Base-by-base conservation (phyloP, 2,329 filamentous ascomycete species). In the Colletotrichum sp. region DNA sequence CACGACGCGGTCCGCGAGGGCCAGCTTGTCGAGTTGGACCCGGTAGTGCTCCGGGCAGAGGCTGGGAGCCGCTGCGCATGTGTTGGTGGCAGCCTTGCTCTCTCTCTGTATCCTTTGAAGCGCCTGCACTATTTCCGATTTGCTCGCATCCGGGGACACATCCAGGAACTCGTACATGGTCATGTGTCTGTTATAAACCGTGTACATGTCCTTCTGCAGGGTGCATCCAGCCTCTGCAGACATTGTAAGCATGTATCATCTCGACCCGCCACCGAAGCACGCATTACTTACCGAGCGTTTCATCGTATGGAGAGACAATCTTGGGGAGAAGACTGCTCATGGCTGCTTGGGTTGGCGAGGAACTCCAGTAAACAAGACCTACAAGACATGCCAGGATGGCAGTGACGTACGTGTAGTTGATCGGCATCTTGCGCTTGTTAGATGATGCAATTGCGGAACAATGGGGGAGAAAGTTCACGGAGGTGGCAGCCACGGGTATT, bases 221-320 rank as follows among this genome's bases (percentile, higher is more conserved):
- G 0, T 16, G 1, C 57, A 10, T 32, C 15, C 57, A 6, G 57
- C 26, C 0, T 60, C 21, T 60, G 0, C 0, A 28, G 26, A 60
- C 8, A 9, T n/a, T n/a, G 18, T 44, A 44, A 44, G 39, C 39
- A 44, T 60, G 26, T 3, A 0, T 32, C 10, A 60, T 32, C 57
- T 32, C 57, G 26, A 60, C 0, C 2, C 9, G 8, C 39, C 5
- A 6, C 0, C 0, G 1, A 10, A 44, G 0, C 39, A n/a, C 1
- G 39, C 1, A 44, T 10, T 32, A 32, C 24, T 5, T 18, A 60
- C 57, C 57, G 26, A 60, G 57, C 13, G 9, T 60, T 32, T 60
- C 57, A 12, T 60, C 57, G 24, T 1, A 30, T 18, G 57, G 26
- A 8, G 57, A 60, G 26, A 60, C 9, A 8, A 26, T 18, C 8